Base-by-base conservation (phyloP, 1,139 yeast genomes). In the Diutina sp. region DNA sequence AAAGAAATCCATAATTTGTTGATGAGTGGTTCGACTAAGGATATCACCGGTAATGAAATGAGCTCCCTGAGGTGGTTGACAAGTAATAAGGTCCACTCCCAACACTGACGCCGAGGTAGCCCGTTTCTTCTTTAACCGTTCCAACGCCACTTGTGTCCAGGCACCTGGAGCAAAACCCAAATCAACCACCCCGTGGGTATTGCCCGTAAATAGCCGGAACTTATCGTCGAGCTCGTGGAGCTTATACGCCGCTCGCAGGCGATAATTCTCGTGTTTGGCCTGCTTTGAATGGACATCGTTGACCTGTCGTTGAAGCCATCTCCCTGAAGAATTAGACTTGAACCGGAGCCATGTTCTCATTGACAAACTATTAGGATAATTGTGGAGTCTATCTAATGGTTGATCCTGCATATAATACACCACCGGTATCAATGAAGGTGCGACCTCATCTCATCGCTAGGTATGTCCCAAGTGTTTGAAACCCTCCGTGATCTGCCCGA, bases 231-330 rank as follows among this genome's bases (percentile, higher is more conserved):
- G 75, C 66, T 86, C 90, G 25, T 83, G 67, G 51, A 93, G 73
- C 66, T 93, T 93, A 72, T 82, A 91, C 0, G 98, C 98, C 0
- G 99, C 99, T 55, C 99, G 72, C 1, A 97, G 90, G 62, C 85
- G 78, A 62, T 80, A 81, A 58, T 87, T 80, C 55, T 79, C 77
- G 11, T 72, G 71, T 64, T 80, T 83, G 5, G 97, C 90, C 61
- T 84, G 83, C 57, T 79, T 75, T 3, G 90, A 77, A 67, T 76
- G 89, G 51, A 65, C 73, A 67, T 90, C 97, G 28, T 70, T 74
- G 46, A 71, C 68, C 60, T 87, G 95, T 58, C 97, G 77, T 44
- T 79, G 74, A 2, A 90, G 69, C 97, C 98, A 90, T 61, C 84
- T 71, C 45, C 72, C 72, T 0, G 95, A 87, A 0, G 87, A 81